Evolutionary conservation across 2,329 filamentous ascomycete genomes (phyloP).

Genomic region (Fusarium poae): DNA sequence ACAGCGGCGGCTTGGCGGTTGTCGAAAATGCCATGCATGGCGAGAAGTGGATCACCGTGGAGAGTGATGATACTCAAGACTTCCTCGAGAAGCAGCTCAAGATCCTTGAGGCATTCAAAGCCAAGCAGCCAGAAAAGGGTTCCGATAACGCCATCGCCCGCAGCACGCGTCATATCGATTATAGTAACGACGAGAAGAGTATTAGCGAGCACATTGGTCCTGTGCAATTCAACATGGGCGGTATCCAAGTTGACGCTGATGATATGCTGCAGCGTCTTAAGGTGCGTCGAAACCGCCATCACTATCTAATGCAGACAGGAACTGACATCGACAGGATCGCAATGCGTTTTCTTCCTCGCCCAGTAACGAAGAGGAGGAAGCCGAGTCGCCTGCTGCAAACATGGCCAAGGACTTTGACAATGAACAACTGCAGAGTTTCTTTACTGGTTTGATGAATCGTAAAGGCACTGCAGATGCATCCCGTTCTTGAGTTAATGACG

Average conservation of each 20-base stretch:
- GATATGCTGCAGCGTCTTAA: conserved; percentile 90
- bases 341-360: conserved; percentile 65
- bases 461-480: conserved; percentile 51
- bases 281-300: conserved; percentile 62
- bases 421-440: conserved; percentile 71
- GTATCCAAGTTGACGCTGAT: conserved; percentile 94
- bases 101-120: conserved; percentile 74
- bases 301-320: neutral
- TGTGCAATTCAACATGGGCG: conserved; percentile 98
- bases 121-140: conserved; percentile 65
- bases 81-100: conserved; percentile 83
- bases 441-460: conserved; percentile 70
- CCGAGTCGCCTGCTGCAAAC: conserved; percentile 55
- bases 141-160: conserved; percentile 44
- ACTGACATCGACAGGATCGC: conserved; percentile 62
- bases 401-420: conserved; percentile 63
- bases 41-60: conserved; percentile 52
- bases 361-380: conserved; percentile 57
- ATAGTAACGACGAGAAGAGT: conserved; percentile 60
- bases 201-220: conserved; percentile 88
- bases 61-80: conserved; percentile 74
- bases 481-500: conserved; percentile 23
- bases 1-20: conserved; percentile 66
- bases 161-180: conserved; percentile 49
- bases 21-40: conserved; percentile 58